These are phyloP conservation scores for Penicillium taxi DNA, from an alignment of 495 filamentous ascomycete genomes.

Conservation along the genomic window DNA sequence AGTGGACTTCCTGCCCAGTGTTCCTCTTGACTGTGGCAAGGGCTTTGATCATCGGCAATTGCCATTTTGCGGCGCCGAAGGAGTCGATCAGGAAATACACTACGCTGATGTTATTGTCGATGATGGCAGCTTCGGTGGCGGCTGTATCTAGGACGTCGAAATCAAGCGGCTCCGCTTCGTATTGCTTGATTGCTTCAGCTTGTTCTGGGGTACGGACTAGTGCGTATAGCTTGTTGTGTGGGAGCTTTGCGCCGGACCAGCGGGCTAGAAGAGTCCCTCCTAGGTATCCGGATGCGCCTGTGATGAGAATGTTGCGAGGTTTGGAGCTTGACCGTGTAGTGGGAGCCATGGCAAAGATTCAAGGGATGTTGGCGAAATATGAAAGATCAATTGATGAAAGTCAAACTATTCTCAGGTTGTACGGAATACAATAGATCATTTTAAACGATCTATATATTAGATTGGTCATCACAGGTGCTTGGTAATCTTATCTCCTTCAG, in stretches of 20 bases:
- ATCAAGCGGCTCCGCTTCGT: slow-evolving; percentile 33
- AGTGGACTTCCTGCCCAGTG: slow-evolving; percentile 34
- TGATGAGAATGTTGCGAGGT: slow-evolving; percentile 40
- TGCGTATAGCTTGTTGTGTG: slow-evolving; percentile 36
- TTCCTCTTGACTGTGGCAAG: slow-evolving; percentile 32
- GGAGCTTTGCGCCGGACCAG: slow-evolving; percentile 25
- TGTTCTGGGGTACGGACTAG: slow-evolving; percentile 37
- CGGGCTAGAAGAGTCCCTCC: slow-evolving; percentile 41
- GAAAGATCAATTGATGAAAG: no score
- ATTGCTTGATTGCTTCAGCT: slow-evolving; percentile 31
- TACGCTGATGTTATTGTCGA: slow-evolving; percentile 36
- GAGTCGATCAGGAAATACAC: slow-evolving; percentile 22
- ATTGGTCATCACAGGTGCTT: no score
- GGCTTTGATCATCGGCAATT: slow-evolving; percentile 30
- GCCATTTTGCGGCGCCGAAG: neutral
- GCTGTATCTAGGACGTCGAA: slow-evolving; percentile 25
- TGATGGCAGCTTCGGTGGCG: slow-evolving; percentile 21
- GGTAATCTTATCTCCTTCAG: no score
- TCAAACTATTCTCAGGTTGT: no score
- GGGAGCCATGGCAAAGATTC: no score
- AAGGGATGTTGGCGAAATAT: no score
- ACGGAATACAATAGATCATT: no score
- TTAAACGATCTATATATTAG: no score
- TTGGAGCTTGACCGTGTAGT: no score
- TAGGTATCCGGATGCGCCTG: slow-evolving; percentile 45